Conservation (phyloP, 352 stramenopile genomes). For the Pythium vanterpoolii region DNA sequence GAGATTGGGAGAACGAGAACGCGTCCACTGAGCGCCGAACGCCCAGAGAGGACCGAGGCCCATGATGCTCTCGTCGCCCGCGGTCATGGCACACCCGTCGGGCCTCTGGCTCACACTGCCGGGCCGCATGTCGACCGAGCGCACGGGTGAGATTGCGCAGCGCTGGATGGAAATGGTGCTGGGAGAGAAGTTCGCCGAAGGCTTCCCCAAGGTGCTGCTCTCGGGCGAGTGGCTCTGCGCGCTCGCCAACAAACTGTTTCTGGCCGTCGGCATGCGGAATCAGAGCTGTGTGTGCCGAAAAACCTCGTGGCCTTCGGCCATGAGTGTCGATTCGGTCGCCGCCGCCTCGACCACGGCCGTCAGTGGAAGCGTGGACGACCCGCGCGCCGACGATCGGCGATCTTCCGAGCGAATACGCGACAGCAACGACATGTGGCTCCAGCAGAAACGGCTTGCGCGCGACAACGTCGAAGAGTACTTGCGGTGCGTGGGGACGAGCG, state of each 20-base stretch:
- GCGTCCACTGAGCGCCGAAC: background rate
- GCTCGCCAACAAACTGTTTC: conserved; percentile 71
- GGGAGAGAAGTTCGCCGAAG: conserved; percentile 58
- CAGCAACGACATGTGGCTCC: conserved; percentile 26
- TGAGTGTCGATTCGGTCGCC: conserved; percentile 12
- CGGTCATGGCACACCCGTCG: conserved; percentile 25
- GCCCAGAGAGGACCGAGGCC: background rate
- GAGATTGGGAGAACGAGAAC: conserved; percentile 10
- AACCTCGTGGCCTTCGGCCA: conserved; percentile 24
- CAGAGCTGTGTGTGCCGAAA: conserved; percentile 19
- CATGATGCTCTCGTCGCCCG: conserved; percentile 26
- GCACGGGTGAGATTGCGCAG: conserved; percentile 67
- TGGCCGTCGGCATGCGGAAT: conserved; percentile 75
- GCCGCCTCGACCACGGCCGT: background rate
- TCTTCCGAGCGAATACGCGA: conserved; percentile 23
- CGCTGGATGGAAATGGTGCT: conserved; percentile 89
- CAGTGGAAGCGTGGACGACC: background rate
- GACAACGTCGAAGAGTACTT: conserved; percentile 69
- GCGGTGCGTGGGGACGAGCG: conserved; percentile 39
- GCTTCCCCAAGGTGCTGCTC: conserved; percentile 51
- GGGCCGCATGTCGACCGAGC: conserved; percentile 22
- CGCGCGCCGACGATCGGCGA: conserved; percentile 1
- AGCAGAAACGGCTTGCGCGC: conserved; percentile 23
- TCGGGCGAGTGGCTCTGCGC: conserved; percentile 64
- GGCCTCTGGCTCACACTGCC: conserved; percentile 23